Conservation (phyloP, 1,284 basidiomycete species). For the Sanguinoderma infundibulare region DNA sequence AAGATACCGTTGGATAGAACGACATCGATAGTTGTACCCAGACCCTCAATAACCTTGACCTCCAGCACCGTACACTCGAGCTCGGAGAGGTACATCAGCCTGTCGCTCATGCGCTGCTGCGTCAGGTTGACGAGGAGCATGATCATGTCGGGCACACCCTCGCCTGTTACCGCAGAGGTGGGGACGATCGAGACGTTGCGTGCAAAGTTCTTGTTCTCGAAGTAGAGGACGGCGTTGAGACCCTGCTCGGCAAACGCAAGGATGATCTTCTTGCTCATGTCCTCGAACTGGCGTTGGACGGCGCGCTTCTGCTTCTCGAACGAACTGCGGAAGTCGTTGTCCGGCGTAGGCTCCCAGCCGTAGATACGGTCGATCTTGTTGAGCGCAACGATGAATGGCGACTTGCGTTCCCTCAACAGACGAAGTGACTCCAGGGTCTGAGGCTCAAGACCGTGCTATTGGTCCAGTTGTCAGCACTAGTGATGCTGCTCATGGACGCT, state of each 20-base stretch:
- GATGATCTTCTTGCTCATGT: conserved; percentile 85
- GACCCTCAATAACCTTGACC: conserved; percentile 98
- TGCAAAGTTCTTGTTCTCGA: conserved; percentile 97
- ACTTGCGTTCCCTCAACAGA: conserved; percentile 92
- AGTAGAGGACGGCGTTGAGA: conserved; percentile 94
- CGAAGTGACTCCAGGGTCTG: conserved; percentile 98
- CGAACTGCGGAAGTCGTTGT: conserved; percentile 92
- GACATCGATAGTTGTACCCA: conserved; percentile 98
- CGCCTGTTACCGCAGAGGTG: conserved; percentile 97
- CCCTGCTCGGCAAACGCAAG: conserved; percentile 98
- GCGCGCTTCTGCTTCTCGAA: conserved; percentile 84
- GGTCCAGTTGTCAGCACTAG: conserved; percentile 14
- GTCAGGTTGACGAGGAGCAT: conserved; percentile 97
- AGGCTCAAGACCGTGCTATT: conserved; percentile 92
- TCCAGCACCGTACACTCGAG: conserved; percentile 99
- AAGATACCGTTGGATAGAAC: conserved; percentile 96
- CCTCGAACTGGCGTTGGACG: conserved; percentile 93
- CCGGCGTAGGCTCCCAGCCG: conserved; percentile 91
- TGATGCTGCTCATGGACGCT: neutral
- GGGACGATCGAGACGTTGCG: conserved; percentile 96
- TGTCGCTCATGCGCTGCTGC: conserved; percentile 97
- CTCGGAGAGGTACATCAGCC: conserved; percentile 98
- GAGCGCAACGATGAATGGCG: conserved; percentile 98
- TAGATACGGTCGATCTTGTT: conserved; percentile 99
- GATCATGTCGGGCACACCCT: conserved; percentile 99